phyloP scores from a whole-genome alignment of 164 flowering plant genomes.

The Brasenia schreberi region DNA sequence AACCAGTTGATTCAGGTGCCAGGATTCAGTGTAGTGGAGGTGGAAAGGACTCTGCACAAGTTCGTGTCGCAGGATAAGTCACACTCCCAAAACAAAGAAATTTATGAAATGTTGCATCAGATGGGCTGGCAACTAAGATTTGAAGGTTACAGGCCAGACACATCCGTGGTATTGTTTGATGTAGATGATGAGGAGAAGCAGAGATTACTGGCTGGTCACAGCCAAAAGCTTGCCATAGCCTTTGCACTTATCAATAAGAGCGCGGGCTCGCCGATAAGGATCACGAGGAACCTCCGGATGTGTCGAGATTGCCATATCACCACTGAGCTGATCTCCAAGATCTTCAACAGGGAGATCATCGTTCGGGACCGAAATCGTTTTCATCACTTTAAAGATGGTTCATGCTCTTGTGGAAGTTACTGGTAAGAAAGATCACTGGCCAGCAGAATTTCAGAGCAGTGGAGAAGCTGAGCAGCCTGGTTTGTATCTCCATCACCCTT shows the following conservation, averaged over 20 bases:
- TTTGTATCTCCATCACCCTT: neutral
- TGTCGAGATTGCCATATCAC: constrained; percentile 69
- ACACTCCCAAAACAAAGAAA: constrained; percentile 24
- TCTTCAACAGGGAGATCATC: constrained; percentile 40
- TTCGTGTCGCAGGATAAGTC: constrained; percentile 59
- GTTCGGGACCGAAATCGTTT: constrained; percentile 65
- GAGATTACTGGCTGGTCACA: constrained; percentile 39
- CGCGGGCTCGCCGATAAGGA: constrained; percentile 39
- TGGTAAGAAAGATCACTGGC: constrained; percentile 36
- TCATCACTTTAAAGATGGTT: constrained; percentile 72
- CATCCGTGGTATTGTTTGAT: constrained; percentile 42
- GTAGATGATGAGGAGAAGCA: constrained; percentile 68
- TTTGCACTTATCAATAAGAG: constrained; percentile 48
- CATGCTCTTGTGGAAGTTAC: constrained; percentile 68
- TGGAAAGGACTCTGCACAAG: constrained; percentile 31
- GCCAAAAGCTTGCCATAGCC: constrained; percentile 79
- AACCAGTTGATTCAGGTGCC: constrained; percentile 31
- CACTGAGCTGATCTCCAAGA: constrained; percentile 44
- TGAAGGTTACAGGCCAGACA: constrained; percentile 66
- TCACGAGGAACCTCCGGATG: constrained; percentile 68
- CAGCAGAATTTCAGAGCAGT: neutral
- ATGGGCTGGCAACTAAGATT: constrained; percentile 85
- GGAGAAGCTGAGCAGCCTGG: neutral
- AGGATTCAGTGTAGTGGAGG: constrained; percentile 57
- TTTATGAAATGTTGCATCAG: constrained; percentile 67